phyloP scores from a whole-genome alignment of 331 rosid species.

The Acacia concinna region DNA sequence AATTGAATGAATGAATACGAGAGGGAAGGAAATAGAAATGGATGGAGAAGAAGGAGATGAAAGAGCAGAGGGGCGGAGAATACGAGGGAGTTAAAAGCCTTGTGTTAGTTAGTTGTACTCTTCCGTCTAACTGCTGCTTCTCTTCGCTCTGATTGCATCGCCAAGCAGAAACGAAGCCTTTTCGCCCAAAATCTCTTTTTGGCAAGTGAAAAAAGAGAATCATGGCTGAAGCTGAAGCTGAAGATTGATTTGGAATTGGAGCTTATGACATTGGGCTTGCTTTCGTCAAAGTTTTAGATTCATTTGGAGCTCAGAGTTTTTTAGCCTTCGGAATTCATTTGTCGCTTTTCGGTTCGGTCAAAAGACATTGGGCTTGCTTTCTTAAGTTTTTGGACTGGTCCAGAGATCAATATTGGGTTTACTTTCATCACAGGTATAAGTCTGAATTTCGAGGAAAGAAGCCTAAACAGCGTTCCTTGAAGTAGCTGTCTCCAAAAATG shows the following conservation, averaged over 20 bases:
- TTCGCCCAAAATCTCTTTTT: not conserved
- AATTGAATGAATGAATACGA: not conserved
- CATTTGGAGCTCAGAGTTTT: too few species aligned
- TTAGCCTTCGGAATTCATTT: too few species aligned
- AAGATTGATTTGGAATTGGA: too few species aligned
- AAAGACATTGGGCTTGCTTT: too few species aligned
- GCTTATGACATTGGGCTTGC: not conserved
- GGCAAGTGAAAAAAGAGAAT: not conserved
- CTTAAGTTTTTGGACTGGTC: too few species aligned
- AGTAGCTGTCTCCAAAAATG: too few species aligned
- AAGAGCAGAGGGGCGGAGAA: slow-evolving; percentile 66
- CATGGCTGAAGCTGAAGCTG: not conserved
- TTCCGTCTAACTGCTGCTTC: slow-evolving; percentile 37
- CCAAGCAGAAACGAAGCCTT: slow-evolving; percentile 23
- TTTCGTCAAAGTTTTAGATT: not conserved
- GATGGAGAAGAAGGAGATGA: not conserved
- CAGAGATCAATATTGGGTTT: too few species aligned
- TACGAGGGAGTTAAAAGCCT: slow-evolving; percentile 43
- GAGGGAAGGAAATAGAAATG: not conserved
- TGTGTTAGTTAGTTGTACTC: slow-evolving; percentile 46
- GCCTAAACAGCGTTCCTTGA: too few species aligned
- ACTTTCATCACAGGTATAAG: too few species aligned
- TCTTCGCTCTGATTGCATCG: slow-evolving; percentile 47
- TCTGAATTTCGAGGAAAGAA: too few species aligned
- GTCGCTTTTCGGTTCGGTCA: too few species aligned